Evolutionary conservation across 1,139 yeast species (phyloP).

Genomic region (Suhomyces coccinellae): DNA sequence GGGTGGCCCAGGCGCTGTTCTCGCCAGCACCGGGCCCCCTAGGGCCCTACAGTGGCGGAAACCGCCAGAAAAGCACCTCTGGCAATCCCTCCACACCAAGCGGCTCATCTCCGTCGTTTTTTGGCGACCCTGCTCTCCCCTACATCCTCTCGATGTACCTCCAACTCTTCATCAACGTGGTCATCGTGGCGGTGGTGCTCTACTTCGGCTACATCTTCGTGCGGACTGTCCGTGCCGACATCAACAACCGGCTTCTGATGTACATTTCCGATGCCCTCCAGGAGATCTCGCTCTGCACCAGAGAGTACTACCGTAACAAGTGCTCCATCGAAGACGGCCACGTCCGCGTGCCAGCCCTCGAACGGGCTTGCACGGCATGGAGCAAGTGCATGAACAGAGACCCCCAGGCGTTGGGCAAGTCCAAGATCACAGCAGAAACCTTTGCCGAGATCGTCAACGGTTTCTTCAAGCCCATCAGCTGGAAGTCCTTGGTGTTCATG

Average conservation of each 20-base stretch:
- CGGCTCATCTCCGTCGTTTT: neutral
- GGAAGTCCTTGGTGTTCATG: slow-evolving; percentile 65
- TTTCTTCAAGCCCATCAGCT: slow-evolving; percentile 69
- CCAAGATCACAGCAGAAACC: slow-evolving; percentile 76
- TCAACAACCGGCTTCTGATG: slow-evolving; percentile 64
- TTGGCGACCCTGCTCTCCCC: slow-evolving; percentile 56
- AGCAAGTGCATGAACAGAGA: slow-evolving; percentile 84
- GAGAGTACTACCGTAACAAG: slow-evolving; percentile 69
- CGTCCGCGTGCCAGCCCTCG: slow-evolving; percentile 68
- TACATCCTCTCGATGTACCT: slow-evolving; percentile 68
- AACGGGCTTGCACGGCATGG: slow-evolving; percentile 72
- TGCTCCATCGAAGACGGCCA: slow-evolving; percentile 46
- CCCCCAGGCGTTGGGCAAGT: slow-evolving; percentile 75
- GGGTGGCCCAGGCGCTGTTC: slow-evolving; percentile 44
- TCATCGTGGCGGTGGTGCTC: slow-evolving; percentile 55
- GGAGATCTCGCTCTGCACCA: slow-evolving; percentile 70
- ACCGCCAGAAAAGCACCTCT: too few relatives aligned
- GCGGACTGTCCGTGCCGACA: slow-evolving; percentile 66
- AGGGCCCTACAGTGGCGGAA: neutral
- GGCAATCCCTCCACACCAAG: too few relatives aligned
- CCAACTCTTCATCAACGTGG: slow-evolving; percentile 66
- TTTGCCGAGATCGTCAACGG: slow-evolving; percentile 81
- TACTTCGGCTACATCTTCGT: slow-evolving; percentile 57
- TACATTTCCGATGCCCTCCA: slow-evolving; percentile 60
- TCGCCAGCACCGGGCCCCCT: slow-evolving; percentile 31